Evolutionary conservation across 2,329 filamentous ascomycete species (phyloP), one percentile per base, ranked within the genome.

Genomic region (Delphinella strobiligena): DNA sequence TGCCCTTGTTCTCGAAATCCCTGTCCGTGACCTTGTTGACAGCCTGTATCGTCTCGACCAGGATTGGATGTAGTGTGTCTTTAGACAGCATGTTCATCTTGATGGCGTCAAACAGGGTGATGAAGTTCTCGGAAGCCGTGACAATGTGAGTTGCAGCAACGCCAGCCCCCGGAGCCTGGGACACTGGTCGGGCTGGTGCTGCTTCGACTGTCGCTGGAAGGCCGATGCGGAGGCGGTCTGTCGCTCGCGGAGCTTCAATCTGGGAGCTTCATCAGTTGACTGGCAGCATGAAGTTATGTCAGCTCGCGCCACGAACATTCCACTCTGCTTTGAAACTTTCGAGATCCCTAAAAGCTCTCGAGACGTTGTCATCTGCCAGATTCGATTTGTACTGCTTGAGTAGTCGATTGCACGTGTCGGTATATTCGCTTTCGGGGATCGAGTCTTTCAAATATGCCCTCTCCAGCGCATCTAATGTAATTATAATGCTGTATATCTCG

Each of bases 331-430:
- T 95, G 64, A 98, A 98, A 17, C 80, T 80, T 47, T 96, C 91
- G 34, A 98, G 61, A 46, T 88, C 85, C 11, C 78, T 79, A 59
- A 96, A 98, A 32, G 84, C 85, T 31, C 71, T 75, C n/a, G 82
- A 74, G n/a, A 98, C 91, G 1, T 75, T 81, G 50, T 96, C 89
- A 56, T 96, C 86, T 19, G 83, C 80, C 19, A 98, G 66, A 46
- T 93, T 87, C 42, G 87, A 93, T 61, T 89, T 93, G 69, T 98
- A 98, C 65, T 98, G 91, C 63, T 94, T 93, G 51, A 98, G 63
- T 44, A 94, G 75, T 30, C 91, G 78, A 56, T 88, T 84, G 68
- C 93, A 98, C 49, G 91, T 94, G 56, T 96, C 91, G 1, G 88
- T 93, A 61, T 98, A 98, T 54, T 95, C 89, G 38, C 73, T 72